Percentiles rank a stretch among this genome's conserved stretches.
Evolutionary conservation across 345 rosid species (phyloP).

Genomic region (Carallia pectinifolia): DNA sequence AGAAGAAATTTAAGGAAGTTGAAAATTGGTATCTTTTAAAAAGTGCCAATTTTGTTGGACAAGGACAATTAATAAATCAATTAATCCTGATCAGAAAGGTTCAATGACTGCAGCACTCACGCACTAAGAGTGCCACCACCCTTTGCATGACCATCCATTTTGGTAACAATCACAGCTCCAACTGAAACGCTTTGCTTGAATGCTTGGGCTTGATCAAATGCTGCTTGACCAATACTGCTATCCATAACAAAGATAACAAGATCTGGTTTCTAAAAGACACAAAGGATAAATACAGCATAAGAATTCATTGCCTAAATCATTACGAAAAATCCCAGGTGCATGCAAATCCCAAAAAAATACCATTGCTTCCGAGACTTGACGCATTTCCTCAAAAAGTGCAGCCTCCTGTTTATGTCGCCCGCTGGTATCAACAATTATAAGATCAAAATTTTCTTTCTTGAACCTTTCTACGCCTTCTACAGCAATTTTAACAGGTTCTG

Average conservation of each 20-base stretch:
- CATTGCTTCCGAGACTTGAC: slow-evolving; percentile 94
- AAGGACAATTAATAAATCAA: not conserved
- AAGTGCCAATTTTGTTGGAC: not conserved
- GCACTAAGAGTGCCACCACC: slow-evolving; percentile 99
- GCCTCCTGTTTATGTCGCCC: slow-evolving; percentile 98
- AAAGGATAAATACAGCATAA: not conserved
- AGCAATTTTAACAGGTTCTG: slow-evolving; percentile 80
- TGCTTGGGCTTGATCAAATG: slow-evolving; percentile 93
- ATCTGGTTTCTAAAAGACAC: slow-evolving; percentile 73
- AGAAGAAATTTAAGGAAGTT: not conserved
- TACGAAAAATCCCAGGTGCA: not conserved
- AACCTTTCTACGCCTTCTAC: slow-evolving; percentile 88
- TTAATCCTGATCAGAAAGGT: not conserved
- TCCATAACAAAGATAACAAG: slow-evolving; percentile 93
- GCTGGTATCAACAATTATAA: slow-evolving; percentile 89
- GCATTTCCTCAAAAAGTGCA: slow-evolving; percentile 97
- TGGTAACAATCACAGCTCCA: slow-evolving; percentile 91
- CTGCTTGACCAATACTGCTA: slow-evolving; percentile 96
- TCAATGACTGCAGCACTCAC: slow-evolving; percentile 42
- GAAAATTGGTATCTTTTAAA: not conserved
- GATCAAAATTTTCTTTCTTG: slow-evolving; percentile 87
- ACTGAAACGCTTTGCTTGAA: slow-evolving; percentile 87
- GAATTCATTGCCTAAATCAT: slow-evolving; percentile 6
- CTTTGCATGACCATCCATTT: slow-evolving; percentile 99
- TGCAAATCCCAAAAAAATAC: slow-evolving; percentile 29